These are phyloP conservation scores for Boletus reticuloceps DNA, from an alignment of 768 basidiomycete species.

Conservation along the genomic window DNA sequence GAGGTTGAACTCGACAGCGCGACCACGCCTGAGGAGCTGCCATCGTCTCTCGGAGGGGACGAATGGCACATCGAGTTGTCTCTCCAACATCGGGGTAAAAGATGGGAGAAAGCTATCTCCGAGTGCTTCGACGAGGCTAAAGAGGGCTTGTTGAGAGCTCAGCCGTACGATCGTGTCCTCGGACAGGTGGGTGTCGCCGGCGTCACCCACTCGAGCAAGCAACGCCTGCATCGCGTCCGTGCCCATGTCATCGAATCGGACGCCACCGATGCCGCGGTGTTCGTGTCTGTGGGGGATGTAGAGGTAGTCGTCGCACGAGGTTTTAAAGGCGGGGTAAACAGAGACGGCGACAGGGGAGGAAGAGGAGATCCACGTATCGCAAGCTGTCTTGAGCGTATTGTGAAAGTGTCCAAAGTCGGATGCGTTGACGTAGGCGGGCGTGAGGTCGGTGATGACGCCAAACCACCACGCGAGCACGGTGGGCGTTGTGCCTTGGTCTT, in stretches of 20 bases:
- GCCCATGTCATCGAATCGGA: slow-evolving; percentile 56
- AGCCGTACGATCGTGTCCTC: slow-evolving; percentile 6
- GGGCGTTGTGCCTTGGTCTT: background rate
- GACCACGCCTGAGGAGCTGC: slow-evolving; percentile 52
- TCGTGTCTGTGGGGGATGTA: slow-evolving; percentile 50
- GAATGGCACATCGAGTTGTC: slow-evolving; percentile 32
- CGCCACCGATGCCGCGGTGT: slow-evolving; percentile 52
- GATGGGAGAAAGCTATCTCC: slow-evolving; percentile 46
- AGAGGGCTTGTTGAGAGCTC: slow-evolving; percentile 38
- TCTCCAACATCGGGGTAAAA: slow-evolving; percentile 44
- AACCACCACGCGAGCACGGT: slow-evolving; percentile 27
- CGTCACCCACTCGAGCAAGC: slow-evolving; percentile 5
- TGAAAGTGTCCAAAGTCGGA: slow-evolving; percentile 50
- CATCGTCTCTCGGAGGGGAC: slow-evolving; percentile 36
- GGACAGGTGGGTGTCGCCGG: background rate
- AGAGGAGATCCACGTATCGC: slow-evolving; percentile 36
- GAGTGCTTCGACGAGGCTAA: slow-evolving; percentile 41
- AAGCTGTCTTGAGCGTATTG: slow-evolving; percentile 39
- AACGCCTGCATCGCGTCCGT: slow-evolving; percentile 27
- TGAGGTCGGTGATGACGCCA: slow-evolving; percentile 38
- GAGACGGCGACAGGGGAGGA: background rate
- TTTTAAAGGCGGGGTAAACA: slow-evolving; percentile 47
- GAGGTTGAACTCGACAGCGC: slow-evolving; percentile 61
- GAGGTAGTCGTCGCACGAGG: slow-evolving; percentile 56
- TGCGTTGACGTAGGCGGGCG: slow-evolving; percentile 45